Percentiles rank a stretch among this genome's conserved stretches.
phyloP scores from a whole-genome alignment of 352 stramenopile genomes.

The Globisporangium rhizosaccharum region DNA sequence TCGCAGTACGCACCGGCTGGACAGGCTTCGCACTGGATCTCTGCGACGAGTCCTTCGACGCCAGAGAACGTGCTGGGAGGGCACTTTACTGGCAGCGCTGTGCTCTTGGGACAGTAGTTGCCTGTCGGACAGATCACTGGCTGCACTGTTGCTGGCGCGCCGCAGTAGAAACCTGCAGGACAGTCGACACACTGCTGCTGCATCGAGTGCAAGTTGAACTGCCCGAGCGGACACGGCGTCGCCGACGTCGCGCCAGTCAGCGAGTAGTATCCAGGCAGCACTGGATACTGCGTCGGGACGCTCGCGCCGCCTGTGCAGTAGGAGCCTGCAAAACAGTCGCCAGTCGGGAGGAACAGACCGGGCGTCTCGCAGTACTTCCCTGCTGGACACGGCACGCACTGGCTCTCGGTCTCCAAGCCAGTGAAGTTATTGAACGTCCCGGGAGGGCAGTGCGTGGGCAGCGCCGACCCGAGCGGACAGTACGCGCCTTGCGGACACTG shows the following conservation, averaged over 20 bases:
- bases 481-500: slow-evolving; percentile 66
- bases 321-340: slow-evolving; percentile 69
- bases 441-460: slow-evolving; percentile 55
- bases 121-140: slow-evolving; percentile 50
- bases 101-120: slow-evolving; percentile 61
- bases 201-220: slow-evolving; percentile 54
- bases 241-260: slow-evolving; percentile 34
- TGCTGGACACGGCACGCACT: slow-evolving; percentile 79
- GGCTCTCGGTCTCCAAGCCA: slow-evolving; percentile 48
- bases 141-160: slow-evolving; percentile 38
- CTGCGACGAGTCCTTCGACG: slow-evolving; percentile 49
- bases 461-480: slow-evolving; percentile 60
- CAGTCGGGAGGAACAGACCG: slow-evolving; percentile 61
- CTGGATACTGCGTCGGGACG: slow-evolving; percentile 48
- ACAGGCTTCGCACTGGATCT: slow-evolving; percentile 77
- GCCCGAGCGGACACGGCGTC: slow-evolving; percentile 43
- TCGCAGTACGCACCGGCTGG: slow-evolving; percentile 86
- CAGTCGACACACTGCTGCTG: slow-evolving; percentile 61
- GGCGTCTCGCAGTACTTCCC: slow-evolving; percentile 75
- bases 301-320: slow-evolving; percentile 63
- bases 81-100: slow-evolving; percentile 56
- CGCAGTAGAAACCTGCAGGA: slow-evolving; percentile 68
- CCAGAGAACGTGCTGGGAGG: slow-evolving; percentile 51
- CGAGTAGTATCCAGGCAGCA: slow-evolving; percentile 48
- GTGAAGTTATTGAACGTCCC: slow-evolving; percentile 75